phyloP scores from a whole-genome alignment of 352 stramenopile species.

The Globisporangium orthogonon region DNA sequence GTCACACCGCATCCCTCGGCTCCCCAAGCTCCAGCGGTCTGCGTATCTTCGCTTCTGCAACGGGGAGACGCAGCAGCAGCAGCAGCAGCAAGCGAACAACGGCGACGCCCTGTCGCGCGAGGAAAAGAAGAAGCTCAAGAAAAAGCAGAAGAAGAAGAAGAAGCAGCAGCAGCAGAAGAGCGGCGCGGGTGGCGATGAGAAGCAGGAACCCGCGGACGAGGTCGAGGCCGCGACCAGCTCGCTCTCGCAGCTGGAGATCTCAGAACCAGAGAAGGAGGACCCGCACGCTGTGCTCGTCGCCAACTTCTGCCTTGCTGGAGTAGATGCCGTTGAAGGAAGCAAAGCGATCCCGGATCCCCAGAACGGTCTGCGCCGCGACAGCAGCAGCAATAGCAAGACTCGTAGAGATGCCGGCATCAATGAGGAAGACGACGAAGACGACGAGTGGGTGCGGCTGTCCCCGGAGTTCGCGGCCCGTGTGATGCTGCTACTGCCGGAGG shows the following conservation, averaged over 20 bases:
- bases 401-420: constrained; percentile 1
- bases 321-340: background rate
- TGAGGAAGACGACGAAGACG: constrained; percentile 29
- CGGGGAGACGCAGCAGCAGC: no score
- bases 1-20: constrained; percentile 58
- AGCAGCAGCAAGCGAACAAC: constrained; percentile 26
- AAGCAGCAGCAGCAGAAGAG: constrained; percentile 81
- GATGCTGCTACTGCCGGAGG: constrained; percentile 58
- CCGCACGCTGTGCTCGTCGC: constrained; percentile 4
- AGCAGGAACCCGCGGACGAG: background rate
- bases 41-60: constrained; percentile 39
- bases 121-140: constrained; percentile 93
- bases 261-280: background rate
- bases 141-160: constrained; percentile 92
- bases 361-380: background rate
- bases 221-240: constrained; percentile 1
- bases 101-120: constrained; percentile 49
- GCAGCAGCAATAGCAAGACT: constrained; percentile 2
- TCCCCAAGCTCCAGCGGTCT: constrained; percentile 57
- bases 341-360: background rate
- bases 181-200: constrained; percentile 6
- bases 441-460: constrained; percentile 60
- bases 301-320: constrained; percentile 2
- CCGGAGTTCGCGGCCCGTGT: constrained; percentile 65
- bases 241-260: constrained; percentile 7